phyloP scores from a whole-genome alignment of 106 monocot genomes.

The Platanthera zijinensis region DNA sequence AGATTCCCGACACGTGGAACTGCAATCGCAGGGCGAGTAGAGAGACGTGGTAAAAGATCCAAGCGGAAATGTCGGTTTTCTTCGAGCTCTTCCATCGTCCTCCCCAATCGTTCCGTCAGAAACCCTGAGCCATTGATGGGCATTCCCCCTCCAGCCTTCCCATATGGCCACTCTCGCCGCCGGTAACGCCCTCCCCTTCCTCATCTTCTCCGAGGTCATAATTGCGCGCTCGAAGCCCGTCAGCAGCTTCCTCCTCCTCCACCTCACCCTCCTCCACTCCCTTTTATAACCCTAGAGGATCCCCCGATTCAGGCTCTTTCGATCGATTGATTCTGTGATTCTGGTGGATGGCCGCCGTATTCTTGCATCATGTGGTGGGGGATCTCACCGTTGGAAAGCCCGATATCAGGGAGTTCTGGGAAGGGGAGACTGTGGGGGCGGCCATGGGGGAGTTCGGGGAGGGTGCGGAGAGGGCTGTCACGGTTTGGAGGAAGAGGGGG shows the following conservation, averaged over 20 bases:
- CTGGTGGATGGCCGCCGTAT: conserved; percentile 28
- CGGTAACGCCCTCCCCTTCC: not conserved
- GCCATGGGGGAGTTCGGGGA: conserved; percentile 43
- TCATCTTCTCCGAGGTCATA: conserved; percentile 6
- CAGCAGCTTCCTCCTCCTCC: conserved; percentile 34
- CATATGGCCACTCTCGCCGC: conserved; percentile 10
- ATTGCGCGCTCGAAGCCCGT: conserved; percentile 28
- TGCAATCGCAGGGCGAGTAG: not conserved
- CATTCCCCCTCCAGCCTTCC: conserved; percentile 8
- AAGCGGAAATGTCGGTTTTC: not conserved
- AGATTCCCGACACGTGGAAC: too few species aligned
- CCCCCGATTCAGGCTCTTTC: not conserved
- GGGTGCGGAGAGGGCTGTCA: conserved; percentile 42
- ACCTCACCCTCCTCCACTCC: conserved; percentile 53
- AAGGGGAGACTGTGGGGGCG: conserved; percentile 46
- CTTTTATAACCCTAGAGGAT: conserved; percentile 30
- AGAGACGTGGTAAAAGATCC: not conserved
- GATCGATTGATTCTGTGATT: not conserved
- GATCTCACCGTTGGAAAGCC: conserved; percentile 69
- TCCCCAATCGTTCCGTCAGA: not conserved
- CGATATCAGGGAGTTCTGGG: conserved; percentile 42
- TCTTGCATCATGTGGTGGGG: conserved; percentile 66
- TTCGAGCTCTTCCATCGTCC: not conserved
- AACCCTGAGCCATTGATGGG: conserved; percentile 17
- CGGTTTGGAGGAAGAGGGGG: conserved; percentile 32